Conservation (phyloP, 768 basidiomycete genomes). For the Amanita muscaria region DNA sequence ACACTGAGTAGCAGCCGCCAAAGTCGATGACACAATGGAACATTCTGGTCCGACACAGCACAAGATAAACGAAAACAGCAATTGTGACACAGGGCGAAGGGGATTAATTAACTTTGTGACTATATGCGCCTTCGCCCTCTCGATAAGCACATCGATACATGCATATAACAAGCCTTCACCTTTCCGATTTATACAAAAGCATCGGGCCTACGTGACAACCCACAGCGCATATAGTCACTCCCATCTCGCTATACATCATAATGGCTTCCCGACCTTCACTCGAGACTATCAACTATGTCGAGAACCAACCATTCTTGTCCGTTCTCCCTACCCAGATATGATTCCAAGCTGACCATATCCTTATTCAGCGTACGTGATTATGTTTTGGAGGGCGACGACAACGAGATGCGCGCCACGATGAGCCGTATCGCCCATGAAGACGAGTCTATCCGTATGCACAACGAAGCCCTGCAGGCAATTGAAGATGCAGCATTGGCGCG, state of each 20-base stretch:
- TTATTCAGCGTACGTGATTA: conserved; percentile 7
- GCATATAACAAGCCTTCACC: conserved; percentile 1
- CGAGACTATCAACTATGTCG: neutral
- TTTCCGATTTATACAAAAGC: neutral
- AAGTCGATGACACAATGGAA: too few species aligned
- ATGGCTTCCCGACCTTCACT: neutral
- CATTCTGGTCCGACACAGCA: neutral
- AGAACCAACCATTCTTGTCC: conserved; percentile 4
- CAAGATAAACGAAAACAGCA: neutral
- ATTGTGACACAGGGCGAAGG: conserved; percentile 2
- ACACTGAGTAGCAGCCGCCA: too few species aligned
- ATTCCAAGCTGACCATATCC: conserved; percentile 4
- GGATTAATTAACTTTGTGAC: neutral
- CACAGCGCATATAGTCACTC: conserved; percentile 7
- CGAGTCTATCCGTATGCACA: conserved; percentile 5
- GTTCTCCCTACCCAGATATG: conserved; percentile 3
- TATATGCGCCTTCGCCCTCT: conserved; percentile 2
- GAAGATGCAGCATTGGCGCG: conserved; percentile 5
- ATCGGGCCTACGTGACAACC: conserved; percentile 1
- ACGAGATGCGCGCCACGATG: conserved; percentile 1
- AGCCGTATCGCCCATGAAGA: neutral
- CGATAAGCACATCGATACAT: conserved; percentile 9
- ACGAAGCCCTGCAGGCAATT: conserved; percentile 6
- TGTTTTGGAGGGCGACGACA: conserved; percentile 4
- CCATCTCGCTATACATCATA: conserved; percentile 3